phyloP scores from a whole-genome alignment of 23 red algal species.

The Gracilaria vermiculophylla region DNA sequence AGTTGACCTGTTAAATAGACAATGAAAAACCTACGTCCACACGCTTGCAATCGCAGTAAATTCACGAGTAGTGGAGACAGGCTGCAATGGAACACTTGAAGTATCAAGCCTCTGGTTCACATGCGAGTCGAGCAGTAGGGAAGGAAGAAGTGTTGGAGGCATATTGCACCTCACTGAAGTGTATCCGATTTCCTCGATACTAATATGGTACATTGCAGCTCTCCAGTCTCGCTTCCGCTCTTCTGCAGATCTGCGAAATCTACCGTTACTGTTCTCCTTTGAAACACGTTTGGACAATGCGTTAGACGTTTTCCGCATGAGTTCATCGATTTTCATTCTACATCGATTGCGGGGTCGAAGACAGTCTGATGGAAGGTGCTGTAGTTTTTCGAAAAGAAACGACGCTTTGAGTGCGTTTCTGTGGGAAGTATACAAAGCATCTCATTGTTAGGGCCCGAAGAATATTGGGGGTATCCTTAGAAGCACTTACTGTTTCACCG shows the following conservation, averaged over 20 bases:
- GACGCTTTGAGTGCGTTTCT: slow-evolving; percentile 9
- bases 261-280: not conserved
- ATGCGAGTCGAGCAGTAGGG: not conserved
- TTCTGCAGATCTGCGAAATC: not conserved
- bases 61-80: not conserved
- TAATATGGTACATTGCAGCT: not conserved
- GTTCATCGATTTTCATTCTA: not conserved
- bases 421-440: not conserved
- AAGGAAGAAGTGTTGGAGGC: not conserved
- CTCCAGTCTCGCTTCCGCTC: slow-evolving; percentile 13
- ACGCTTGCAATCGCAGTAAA: not conserved
- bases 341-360: not conserved
- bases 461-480: not conserved
- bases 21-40: not conserved
- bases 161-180: not conserved
- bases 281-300: not conserved
- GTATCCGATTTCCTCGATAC: not conserved
- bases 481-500: not conserved
- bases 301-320: not conserved
- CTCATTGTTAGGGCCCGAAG: not conserved
- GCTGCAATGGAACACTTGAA: not conserved
- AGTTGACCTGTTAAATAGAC: too few species aligned
- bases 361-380: too few species aligned
- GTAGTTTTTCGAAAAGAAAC: not conserved
- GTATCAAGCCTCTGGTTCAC: not conserved